A percentile compares a stretch with the other conserved stretches of the same genome.
Evolutionary conservation across 2,329 filamentous ascomycete genomes (phyloP).

Genomic region (Stemphylium lycopersici): DNA sequence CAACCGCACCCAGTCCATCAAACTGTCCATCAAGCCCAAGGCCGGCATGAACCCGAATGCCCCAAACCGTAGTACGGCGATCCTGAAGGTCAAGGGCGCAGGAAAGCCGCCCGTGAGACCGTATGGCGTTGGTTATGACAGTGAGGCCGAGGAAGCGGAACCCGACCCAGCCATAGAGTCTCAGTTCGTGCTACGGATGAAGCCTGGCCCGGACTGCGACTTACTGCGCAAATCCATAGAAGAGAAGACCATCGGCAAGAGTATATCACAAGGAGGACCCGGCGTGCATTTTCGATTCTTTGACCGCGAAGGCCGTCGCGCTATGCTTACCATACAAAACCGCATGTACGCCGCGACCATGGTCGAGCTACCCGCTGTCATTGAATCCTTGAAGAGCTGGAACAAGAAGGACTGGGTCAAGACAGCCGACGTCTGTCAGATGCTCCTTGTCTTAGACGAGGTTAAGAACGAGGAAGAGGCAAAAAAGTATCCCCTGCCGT

Average conservation of each 20-base stretch:
- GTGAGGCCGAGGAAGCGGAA: conserved; percentile 90
- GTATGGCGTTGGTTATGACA: conserved; percentile 91
- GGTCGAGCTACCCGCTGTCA: conserved; percentile 84
- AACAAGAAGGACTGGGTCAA: conserved; percentile 87
- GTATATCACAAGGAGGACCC: conserved; percentile 68
- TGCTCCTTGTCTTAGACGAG: conserved; percentile 77
- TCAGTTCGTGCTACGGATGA: conserved; percentile 87
- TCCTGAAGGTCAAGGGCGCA: conserved; percentile 44
- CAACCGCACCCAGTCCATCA: conserved; percentile 36
- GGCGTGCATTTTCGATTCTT: conserved; percentile 84
- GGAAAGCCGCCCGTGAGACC: conserved; percentile 56
- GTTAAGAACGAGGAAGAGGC: conserved; percentile 64
- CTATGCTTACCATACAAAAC: conserved; percentile 71
- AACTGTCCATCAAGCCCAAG: conserved; percentile 44
- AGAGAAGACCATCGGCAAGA: conserved; percentile 76
- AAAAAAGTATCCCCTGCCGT: conserved; percentile 65
- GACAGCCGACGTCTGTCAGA: conserved; percentile 85
- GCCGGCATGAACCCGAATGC: conserved; percentile 13
- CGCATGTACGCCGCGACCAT: conserved; percentile 77
- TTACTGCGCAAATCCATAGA: conserved; percentile 78
- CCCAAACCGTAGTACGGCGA: conserved; percentile 28
- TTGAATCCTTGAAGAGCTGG: conserved; percentile 93
- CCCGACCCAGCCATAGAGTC: conserved; percentile 86
- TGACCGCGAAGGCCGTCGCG: conserved; percentile 73
- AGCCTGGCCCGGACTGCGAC: conserved; percentile 83